phyloP scores from a whole-genome alignment of 176 grass and related monocot species.

The Raddia guianensis region DNA sequence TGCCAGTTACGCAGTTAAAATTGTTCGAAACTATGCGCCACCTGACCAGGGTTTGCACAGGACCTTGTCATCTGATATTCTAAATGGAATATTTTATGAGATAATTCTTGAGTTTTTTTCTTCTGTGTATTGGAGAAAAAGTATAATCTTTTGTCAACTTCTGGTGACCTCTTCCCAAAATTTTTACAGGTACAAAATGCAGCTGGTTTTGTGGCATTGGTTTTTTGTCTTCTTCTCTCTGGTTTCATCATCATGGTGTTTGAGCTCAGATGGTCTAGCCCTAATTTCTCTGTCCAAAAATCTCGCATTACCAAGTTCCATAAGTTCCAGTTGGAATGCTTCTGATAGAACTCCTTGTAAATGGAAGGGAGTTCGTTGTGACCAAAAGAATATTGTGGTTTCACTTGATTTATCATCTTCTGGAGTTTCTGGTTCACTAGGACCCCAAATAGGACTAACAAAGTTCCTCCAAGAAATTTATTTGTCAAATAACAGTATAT shows the following conservation, averaged over 20 bases:
- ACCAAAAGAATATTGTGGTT: slow-evolving; percentile 34
- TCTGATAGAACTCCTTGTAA: slow-evolving; percentile 60
- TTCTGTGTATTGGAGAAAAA: not conserved
- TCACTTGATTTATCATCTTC: slow-evolving; percentile 50
- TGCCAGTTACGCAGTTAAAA: not conserved
- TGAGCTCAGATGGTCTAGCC: slow-evolving; percentile 62
- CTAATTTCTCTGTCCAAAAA: slow-evolving; percentile 57
- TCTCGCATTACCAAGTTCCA: slow-evolving; percentile 43
- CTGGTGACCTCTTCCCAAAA: not conserved
- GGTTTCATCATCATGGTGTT: slow-evolving; percentile 41
- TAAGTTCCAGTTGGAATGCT: slow-evolving; percentile 56
- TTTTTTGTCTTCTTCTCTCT: slow-evolving; percentile 33
- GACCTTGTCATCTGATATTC: not conserved
- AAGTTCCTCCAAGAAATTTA: slow-evolving; percentile 32
- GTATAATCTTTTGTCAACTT: not conserved
- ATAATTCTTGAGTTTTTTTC: not conserved
- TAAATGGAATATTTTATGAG: not conserved
- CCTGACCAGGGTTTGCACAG: not conserved
- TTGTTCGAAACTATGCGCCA: not conserved
- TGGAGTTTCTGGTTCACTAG: slow-evolving; percentile 51
- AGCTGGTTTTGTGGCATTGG: slow-evolving; percentile 28
- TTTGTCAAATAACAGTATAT: slow-evolving; percentile 47
- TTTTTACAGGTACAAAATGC: slow-evolving; percentile 46
- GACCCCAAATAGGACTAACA: slow-evolving; percentile 52
- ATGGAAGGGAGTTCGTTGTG: slow-evolving; percentile 56